Evolutionary conservation across 192 early-diverging fungal species (phyloP).

Genomic region (Coemansia sp.): DNA sequence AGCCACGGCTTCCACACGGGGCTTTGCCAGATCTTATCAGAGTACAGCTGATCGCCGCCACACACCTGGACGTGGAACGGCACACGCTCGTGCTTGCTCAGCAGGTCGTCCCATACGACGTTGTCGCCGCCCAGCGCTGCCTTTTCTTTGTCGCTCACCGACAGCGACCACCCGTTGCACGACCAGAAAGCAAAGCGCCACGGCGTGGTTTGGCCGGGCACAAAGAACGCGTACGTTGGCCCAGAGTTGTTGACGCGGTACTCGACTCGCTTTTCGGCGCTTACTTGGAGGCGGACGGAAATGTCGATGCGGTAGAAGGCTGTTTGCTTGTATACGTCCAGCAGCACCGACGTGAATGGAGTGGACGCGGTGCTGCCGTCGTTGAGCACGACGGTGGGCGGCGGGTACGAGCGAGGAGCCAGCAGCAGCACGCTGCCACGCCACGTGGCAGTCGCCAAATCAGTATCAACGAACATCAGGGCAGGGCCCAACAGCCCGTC

Average conservation of each 20-base stretch:
- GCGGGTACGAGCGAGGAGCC: constrained; percentile 22
- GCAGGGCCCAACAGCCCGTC: constrained; percentile 58
- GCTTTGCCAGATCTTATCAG: constrained; percentile 60
- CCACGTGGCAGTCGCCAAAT: constrained; percentile 56
- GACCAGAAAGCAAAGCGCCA: constrained; percentile 70
- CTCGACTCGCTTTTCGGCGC: constrained; percentile 40
- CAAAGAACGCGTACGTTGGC: constrained; percentile 53
- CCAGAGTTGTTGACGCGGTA: constrained; percentile 54
- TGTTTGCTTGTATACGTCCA: constrained; percentile 61
- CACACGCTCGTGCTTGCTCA: constrained; percentile 58
- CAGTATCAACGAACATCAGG: constrained; percentile 58
- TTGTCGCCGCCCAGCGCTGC: constrained; percentile 50
- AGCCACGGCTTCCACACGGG: constrained; percentile 64
- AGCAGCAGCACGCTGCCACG: constrained; percentile 60
- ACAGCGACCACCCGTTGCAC: constrained; percentile 72
- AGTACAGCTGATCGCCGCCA: constrained; percentile 75
- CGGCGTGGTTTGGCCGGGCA: constrained; percentile 54
- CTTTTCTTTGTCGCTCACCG: constrained; percentile 43
- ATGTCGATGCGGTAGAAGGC: constrained; percentile 67
- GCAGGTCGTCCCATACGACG: constrained; percentile 68
- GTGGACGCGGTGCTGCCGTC: constrained; percentile 33
- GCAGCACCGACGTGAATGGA: constrained; percentile 36
- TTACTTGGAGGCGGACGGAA: constrained; percentile 48
- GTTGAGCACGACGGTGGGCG: constrained; percentile 45
- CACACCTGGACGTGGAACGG: constrained; percentile 73